A percentile compares a stretch with the other conserved stretches of the same genome.
Evolutionary conservation across 2,329 filamentous ascomycete species (phyloP).

Genomic region (Nigrospora oryzae): DNA sequence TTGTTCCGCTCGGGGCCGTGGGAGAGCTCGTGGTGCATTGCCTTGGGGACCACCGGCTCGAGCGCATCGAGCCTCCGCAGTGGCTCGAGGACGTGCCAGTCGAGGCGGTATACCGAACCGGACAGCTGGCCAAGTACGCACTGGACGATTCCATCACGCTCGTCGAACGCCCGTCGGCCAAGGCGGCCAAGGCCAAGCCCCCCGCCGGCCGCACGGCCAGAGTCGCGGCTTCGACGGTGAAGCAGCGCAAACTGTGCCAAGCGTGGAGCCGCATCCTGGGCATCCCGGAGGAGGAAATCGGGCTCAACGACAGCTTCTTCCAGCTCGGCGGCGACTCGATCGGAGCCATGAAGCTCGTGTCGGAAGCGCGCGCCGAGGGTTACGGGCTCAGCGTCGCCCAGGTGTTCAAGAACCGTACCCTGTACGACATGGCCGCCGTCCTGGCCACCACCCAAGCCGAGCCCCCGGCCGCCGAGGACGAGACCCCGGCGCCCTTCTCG

Average conservation of each 20-base stretch:
- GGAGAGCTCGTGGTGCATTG: slow-evolving; percentile 35
- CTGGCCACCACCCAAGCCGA: slow-evolving; percentile 27
- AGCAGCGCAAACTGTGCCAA: slow-evolving; percentile 32
- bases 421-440: slow-evolving; percentile 44
- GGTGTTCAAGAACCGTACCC: slow-evolving; percentile 40
- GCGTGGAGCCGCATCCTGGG: slow-evolving; percentile 41
- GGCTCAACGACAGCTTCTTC: slow-evolving; percentile 51
- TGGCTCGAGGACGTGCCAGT: slow-evolving; percentile 17
- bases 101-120: slow-evolving; percentile 28
- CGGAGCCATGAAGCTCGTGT: slow-evolving; percentile 52
- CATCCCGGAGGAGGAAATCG: slow-evolving; percentile 35
- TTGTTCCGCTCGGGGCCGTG: slow-evolving; percentile 30
- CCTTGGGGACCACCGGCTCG: slow-evolving; percentile 13
- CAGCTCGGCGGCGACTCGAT: slow-evolving; percentile 52
- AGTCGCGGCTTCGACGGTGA: slow-evolving; percentile 29
- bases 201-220: slow-evolving; percentile 14
- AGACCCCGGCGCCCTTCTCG: slow-evolving; percentile 37
- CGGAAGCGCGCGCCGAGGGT: slow-evolving; percentile 39
- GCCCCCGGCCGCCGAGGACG: slow-evolving; percentile 6
- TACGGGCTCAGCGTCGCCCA: slow-evolving; percentile 44
- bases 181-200: slow-evolving; percentile 3
- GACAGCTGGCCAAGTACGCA: slow-evolving; percentile 29
- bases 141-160: slow-evolving; percentile 18
- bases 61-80: slow-evolving; percentile 14
- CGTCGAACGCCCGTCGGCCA: slow-evolving; percentile 12